Base-by-base conservation (phyloP, 495 filamentous ascomycete species). In the Elasticomyces elasticus region DNA sequence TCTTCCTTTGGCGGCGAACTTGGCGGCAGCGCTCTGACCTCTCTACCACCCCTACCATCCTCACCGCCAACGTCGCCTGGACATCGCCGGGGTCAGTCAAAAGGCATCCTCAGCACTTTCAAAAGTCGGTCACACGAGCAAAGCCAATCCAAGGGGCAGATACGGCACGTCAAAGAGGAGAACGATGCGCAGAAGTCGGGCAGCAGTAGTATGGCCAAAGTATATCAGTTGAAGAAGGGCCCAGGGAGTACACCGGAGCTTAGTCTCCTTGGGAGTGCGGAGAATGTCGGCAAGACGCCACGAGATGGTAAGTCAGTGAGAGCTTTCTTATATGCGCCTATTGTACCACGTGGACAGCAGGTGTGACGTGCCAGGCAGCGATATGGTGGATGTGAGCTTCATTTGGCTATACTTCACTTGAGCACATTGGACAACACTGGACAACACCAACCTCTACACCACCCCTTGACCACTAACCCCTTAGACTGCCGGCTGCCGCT, bases 241-340 rank as follows among this genome's bases (percentile, higher is more conserved):
- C 54, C 60, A 11, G 67, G 64, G 38, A 68, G 66, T 24, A 66
- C 67, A 19, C 67, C 66, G 3, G 66, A 69, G 38, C 41, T 69
- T 2, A 69, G 64, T 48, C 51, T 64, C 9, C n/a, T 61, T 6
- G 58, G 54, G 12, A 61, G 58, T 45, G 42, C 30, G 44, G 58
- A 61, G 49, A 54, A 51, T 20, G 49, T 53, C 13, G 30, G 49
- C 40, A 55, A 40, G 31, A 24, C 20, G 27, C 12, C 38, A 22
- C 27, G 11, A 42, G 53, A 60, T 45, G 46, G 56, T 59, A 41
- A 50, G 56, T 59, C 19, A 48, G 17, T 22, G 44, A 55, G 51
- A 51, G 33, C 45, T 55, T 58, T 44, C 35, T 3, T 53, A 31
- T 7, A n/a, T 26, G 13, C 19, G 7, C 40, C 40, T 7, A 5